Evolutionary conservation across 2,329 filamentous ascomycete genomes (phyloP).

Genomic region (Triangularia setosa): DNA sequence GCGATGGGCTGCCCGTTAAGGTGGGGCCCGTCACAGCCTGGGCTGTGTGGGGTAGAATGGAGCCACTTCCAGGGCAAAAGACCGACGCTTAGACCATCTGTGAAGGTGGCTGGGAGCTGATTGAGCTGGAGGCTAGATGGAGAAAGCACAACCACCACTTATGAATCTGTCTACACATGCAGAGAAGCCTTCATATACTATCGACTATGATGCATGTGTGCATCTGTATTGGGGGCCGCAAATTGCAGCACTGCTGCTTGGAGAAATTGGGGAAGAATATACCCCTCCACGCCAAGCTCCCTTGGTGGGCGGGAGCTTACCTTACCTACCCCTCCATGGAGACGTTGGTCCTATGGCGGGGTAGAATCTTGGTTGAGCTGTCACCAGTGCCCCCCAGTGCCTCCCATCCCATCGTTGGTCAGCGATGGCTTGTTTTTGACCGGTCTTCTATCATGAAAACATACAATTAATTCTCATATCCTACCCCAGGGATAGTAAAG

Average conservation of each 20-base stretch:
- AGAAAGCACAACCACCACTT: no score
- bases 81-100: no score
- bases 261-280: conserved; percentile 1
- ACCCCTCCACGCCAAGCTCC: background rate
- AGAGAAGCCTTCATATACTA: no score
- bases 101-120: background rate
- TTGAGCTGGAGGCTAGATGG: background rate
- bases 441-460: no score
- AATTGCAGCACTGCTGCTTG: background rate
- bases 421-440: no score
- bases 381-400: background rate
- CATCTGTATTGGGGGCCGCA: background rate
- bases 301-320: background rate
- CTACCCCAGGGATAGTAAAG: background rate
- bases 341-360: conserved; percentile 1
- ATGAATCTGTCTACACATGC: background rate
- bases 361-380: background rate
- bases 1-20: no score
- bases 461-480: no score
- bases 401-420: background rate
- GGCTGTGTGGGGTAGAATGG: background rate
- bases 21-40: no score
- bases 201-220: background rate
- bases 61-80: background rate
- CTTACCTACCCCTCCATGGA: conserved; percentile 6